Percentiles rank a stretch among this genome's conserved stretches.
These are phyloP conservation scores for Populus hybrid DNA, from an alignment of 441 rosid genomes.

Conservation along the genomic window DNA sequence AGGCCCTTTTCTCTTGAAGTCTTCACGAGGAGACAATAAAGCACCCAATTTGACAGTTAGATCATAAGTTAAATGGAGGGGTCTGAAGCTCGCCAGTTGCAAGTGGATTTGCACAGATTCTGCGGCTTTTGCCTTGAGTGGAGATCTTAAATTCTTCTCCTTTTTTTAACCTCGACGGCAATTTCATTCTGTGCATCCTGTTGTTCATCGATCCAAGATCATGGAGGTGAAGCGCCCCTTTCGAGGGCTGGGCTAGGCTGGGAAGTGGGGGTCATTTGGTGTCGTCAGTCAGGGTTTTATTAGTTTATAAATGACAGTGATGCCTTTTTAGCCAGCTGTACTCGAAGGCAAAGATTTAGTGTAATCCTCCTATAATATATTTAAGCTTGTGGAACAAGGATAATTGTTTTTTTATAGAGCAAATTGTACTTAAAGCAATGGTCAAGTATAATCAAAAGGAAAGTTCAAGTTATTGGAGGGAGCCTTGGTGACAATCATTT, in stretches of 20 bases:
- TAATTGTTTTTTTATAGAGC: slow-evolving; percentile 8
- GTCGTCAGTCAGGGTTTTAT: slow-evolving; percentile 10
- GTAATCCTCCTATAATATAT: slow-evolving; percentile 27
- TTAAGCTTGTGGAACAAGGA: slow-evolving; percentile 16
- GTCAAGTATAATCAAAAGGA: slow-evolving; percentile 19
- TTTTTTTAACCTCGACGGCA: neutral
- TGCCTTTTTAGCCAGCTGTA: slow-evolving; percentile 25
- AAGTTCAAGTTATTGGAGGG: slow-evolving; percentile 15
- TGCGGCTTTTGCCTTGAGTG: neutral
- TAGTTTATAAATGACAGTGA: neutral
- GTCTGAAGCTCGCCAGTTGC: slow-evolving; percentile 9
- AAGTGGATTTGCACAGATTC: slow-evolving; percentile 5
- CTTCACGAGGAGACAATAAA: slow-evolving; percentile 23
- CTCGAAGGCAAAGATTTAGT: slow-evolving; percentile 27
- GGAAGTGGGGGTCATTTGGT: neutral
- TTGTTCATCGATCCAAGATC: neutral
- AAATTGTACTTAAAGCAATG: slow-evolving; percentile 24
- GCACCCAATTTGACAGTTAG: slow-evolving; percentile 23
- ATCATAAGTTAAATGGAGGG: slow-evolving; percentile 24
- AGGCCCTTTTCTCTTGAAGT: slow-evolving; percentile 18
- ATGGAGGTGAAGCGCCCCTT: neutral
- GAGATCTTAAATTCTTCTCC: neutral
- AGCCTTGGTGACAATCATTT: slow-evolving; percentile 25
- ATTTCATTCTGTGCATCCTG: slow-evolving; percentile 2
- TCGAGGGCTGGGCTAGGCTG: slow-evolving; percentile 5